Base-by-base conservation (phyloP, 2,329 filamentous ascomycete genomes). In the Emmonsiellopsis sp. region DNA sequence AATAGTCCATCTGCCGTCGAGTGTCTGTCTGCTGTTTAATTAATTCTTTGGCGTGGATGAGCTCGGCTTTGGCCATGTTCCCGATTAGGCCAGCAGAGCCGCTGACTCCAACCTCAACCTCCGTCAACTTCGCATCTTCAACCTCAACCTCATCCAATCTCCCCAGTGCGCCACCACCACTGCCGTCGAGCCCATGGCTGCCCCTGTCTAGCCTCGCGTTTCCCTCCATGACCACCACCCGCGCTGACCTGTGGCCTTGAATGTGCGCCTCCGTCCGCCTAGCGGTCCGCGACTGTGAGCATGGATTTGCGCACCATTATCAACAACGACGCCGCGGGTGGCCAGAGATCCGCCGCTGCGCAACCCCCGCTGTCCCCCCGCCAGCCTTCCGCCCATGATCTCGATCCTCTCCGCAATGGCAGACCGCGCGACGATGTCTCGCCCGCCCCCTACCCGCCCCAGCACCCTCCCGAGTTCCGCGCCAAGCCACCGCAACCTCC, bases 281-380 rank as follows among this genome's bases (percentile, higher is more conserved):
- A 10, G 35, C 35, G 9, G 35, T 38, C 35, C 16, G 13, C 50
- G n/a, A 32, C 10, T 15, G 57, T 49, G 55, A 66, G 64, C 63
- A 78, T 79, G 76, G 76, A 79, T 67, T 70, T 79, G 64, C 72
- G 74, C 65, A 76, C 73, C 53, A 78, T 79, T 61, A 75, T 79
- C 70, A 78, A 78, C 63, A 72, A 52, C 58, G 71, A 74, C 61
- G 65, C 63, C 56, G 65, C 63, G 52, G 59, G 68, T 53, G 65
- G 63, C 54, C 58, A 60, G 54, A 61, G 60, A 54, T 59, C 65
- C 42, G 15, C 58, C 66, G 11, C 57, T 56, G 45, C 51, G 60
- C 45, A 62, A 55, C 32, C 61, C 58, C 38, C 62, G 57, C 51
- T 43, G 43, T 47, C 43, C n/a, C 43, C 50, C 32, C 49, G 42